Evolutionary conservation across 305 asterid genomes (phyloP), one percentile per base, ranked within the genome.

Genomic region (Petunia hybrid): DNA sequence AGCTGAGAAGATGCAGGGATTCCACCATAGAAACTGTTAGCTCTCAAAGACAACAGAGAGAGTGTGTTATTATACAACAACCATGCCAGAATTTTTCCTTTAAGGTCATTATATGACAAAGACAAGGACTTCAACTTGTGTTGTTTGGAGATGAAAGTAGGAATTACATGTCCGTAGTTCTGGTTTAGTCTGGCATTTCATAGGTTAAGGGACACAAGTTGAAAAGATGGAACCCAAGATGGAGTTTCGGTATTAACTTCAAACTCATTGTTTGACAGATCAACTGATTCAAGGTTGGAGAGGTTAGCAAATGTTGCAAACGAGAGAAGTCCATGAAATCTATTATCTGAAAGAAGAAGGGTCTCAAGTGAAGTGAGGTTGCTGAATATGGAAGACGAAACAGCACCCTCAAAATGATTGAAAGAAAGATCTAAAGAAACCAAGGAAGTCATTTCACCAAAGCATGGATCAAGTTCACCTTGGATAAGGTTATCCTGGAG

Each of bases 201-300:
- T 62, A 81, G 41, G 48, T 75, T 59, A 51, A 81, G 81, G 5
- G 31, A 63, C 51, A 75, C n/a, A 22, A 81, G 81, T 62, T 81
- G 81, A 71, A 81, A 75, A 56, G 84, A 75, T 8, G 84, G 81
- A 53, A 22, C 55, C 84, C 81, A 81, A 71, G 76, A 57, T 81
- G 81, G 69, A 39, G 77, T 38, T 63, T 75, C 84, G 38, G 81
- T 81, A 5, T 51, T 56, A 69, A 81, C 81, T 61, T 6, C 31
- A 39, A 81, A 75, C 14, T 63, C 57, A 0, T 75, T 81, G 67
- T 75, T 64, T 39, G 81, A 75, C 40, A 75, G 76, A 75, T 81
- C 81, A 81, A 81, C 16, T 13, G 13, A 53, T 81, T 65, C 48
- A 38, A 81, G 81, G 12, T 75, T 75, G 48, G 84, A 81, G 61